Evolutionary conservation across 2,329 filamentous ascomycete genomes (phyloP).

Genomic region (Fusarium foetens): DNA sequence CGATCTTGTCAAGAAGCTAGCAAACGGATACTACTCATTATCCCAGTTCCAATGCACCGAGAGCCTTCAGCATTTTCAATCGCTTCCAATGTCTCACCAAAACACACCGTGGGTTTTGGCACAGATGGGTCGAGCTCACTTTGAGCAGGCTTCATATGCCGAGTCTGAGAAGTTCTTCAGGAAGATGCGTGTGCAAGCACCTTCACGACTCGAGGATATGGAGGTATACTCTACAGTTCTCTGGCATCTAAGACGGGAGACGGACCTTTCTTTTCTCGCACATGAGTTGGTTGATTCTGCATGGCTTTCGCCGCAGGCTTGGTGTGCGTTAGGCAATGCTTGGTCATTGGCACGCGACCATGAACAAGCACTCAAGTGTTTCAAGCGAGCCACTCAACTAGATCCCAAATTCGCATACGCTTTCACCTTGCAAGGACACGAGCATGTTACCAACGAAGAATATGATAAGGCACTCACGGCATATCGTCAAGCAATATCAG

Average conservation of each 20-base stretch:
- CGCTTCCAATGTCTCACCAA: slow-evolving; percentile 77
- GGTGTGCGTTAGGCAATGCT: slow-evolving; percentile 95
- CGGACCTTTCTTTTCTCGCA: slow-evolving; percentile 89
- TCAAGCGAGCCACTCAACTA: slow-evolving; percentile 92
- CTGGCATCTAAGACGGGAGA: slow-evolving; percentile 96
- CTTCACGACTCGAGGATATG: slow-evolving; percentile 91
- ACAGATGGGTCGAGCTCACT: slow-evolving; percentile 89
- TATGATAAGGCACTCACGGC: slow-evolving; percentile 92
- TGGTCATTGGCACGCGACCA: slow-evolving; percentile 93
- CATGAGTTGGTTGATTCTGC: slow-evolving; percentile 89
- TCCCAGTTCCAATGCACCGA: slow-evolving; percentile 82
- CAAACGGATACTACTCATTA: slow-evolving; percentile 80
- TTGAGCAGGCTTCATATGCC: slow-evolving; percentile 86
- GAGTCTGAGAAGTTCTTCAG: slow-evolving; percentile 90
- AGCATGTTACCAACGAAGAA: slow-evolving; percentile 95
- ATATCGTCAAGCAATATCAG: slow-evolving; percentile 86
- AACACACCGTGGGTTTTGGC: slow-evolving; percentile 95
- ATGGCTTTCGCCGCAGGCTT: slow-evolving; percentile 91
- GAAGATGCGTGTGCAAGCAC: slow-evolving; percentile 80
- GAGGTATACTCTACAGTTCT: slow-evolving; percentile 98
- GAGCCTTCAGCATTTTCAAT: slow-evolving; percentile 77
- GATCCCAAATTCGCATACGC: slow-evolving; percentile 93
- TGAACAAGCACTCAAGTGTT: slow-evolving; percentile 92
- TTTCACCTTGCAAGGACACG: slow-evolving; percentile 94
- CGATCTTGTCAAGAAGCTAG: slow-evolving; percentile 84